Conservation (phyloP, 148 eudicot species). For the Agrostemma githago region DNA sequence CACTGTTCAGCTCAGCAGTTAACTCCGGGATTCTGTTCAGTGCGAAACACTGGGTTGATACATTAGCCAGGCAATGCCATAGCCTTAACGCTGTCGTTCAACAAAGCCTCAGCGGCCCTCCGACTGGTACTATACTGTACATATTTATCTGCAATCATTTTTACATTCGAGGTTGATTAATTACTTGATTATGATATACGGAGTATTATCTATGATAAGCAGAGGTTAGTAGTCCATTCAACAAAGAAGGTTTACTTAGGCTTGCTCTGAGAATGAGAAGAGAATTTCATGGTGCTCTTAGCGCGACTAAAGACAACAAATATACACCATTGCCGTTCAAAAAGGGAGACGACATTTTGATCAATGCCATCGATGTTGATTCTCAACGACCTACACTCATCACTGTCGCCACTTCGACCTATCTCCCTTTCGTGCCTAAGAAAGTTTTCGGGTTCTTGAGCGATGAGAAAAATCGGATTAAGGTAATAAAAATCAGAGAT, state of each 20-base stretch:
- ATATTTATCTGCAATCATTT: not conserved
- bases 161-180: not conserved
- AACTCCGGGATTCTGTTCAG: conserved; percentile 33
- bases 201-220: not conserved
- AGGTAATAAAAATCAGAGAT: conserved; percentile 32
- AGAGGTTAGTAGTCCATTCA: conserved; percentile 9
- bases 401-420: conserved; percentile 34
- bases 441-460: conserved; percentile 35
- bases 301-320: conserved; percentile 26
- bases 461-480: conserved; percentile 23
- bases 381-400: conserved; percentile 29
- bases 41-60: conserved; percentile 49
- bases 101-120: conserved; percentile 9
- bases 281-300: conserved; percentile 31
- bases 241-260: conserved; percentile 30
- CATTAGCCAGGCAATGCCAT: conserved; percentile 35
- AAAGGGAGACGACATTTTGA: conserved; percentile 34
- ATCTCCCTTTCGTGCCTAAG: conserved; percentile 31
- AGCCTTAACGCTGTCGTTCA: conserved; percentile 18
- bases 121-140: conserved; percentile 19
- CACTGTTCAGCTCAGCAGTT: conserved; percentile 28
- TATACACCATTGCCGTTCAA: conserved; percentile 31
- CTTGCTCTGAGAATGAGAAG: conserved; percentile 45
- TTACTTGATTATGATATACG: not conserved
- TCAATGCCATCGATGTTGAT: conserved; percentile 31